phyloP scores from a whole-genome alignment of 73 alveolate genomes.

The Paramecium pentaurelia region DNA sequence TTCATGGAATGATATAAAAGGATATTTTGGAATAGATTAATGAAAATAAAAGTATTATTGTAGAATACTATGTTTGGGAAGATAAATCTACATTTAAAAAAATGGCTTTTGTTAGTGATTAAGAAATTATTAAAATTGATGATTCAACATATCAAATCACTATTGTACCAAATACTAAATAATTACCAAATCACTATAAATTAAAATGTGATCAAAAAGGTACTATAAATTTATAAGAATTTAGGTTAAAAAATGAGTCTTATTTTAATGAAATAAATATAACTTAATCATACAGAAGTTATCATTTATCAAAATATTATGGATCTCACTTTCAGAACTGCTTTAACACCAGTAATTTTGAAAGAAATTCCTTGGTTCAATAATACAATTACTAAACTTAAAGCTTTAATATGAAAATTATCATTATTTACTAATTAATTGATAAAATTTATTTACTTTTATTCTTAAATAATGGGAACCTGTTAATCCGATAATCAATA shows the following conservation, averaged over 20 bases:
- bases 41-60: not conserved
- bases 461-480: not conserved
- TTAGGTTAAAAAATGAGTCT: not conserved
- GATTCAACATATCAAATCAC: not conserved
- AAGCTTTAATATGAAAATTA: not conserved
- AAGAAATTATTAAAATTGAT: not conserved
- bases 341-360: not conserved
- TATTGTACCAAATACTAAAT: not conserved
- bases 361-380: not conserved
- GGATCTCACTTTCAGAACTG: not conserved
- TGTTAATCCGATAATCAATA: not conserved
- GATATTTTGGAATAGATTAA: not conserved
- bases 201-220: slow-evolving; percentile 1
- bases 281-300: not conserved
- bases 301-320: not conserved
- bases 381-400: not conserved
- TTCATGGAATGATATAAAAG: not conserved
- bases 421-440: not conserved
- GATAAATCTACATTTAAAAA: not conserved
- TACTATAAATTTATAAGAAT: not conserved
- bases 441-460: not conserved
- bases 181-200: not conserved
- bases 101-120: slow-evolving; percentile 9
- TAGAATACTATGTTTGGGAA: slow-evolving; percentile 1
- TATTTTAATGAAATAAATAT: not conserved